These are phyloP conservation scores for Aspergillus spinulosporus DNA, from an alignment of 2,329 filamentous ascomycete genomes.

Conservation along the genomic window DNA sequence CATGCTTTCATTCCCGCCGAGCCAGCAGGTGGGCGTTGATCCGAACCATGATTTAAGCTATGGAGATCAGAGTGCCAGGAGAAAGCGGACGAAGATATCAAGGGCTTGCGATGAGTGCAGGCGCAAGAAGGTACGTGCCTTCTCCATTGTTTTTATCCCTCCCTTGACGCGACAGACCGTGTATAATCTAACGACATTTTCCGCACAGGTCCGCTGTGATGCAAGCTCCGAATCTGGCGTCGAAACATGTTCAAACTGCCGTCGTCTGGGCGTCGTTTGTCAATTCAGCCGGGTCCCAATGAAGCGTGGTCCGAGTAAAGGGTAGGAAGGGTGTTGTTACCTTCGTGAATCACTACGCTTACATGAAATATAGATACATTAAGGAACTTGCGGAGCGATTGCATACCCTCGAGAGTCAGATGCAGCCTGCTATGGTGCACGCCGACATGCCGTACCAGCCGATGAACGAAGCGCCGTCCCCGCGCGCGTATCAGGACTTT, in stretches of 20 bases:
- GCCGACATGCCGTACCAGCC: slow-evolving; percentile 46
- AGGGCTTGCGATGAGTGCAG: slow-evolving; percentile 87
- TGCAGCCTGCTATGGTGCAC: slow-evolving; percentile 49
- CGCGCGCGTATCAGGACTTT: slow-evolving; percentile 53
- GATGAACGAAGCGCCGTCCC: slow-evolving; percentile 45
- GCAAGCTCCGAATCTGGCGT: slow-evolving; percentile 72
- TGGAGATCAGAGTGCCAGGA: slow-evolving; percentile 63
- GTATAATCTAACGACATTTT: too few species aligned
- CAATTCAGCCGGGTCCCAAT: slow-evolving; percentile 85
- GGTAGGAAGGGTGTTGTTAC: slow-evolving; percentile 49
- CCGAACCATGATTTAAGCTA: slow-evolving; percentile 52
- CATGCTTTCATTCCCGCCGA: slow-evolving; percentile 46
- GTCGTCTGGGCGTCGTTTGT: slow-evolving; percentile 72
- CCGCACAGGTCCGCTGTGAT: slow-evolving; percentile 86
- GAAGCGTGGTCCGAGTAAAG: slow-evolving; percentile 87
- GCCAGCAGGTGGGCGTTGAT: slow-evolving; percentile 47
- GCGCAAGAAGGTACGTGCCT: slow-evolving; percentile 66
- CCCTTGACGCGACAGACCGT: slow-evolving; percentile 19
- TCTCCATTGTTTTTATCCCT: slow-evolving; percentile 16
- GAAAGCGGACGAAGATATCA: slow-evolving; percentile 83
- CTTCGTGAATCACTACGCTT: slow-evolving; percentile 18
- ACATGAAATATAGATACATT: slow-evolving; percentile 65
- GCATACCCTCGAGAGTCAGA: slow-evolving; percentile 76
- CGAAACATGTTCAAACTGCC: slow-evolving; percentile 77
- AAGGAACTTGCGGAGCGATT: slow-evolving; percentile 87